A percentile compares a stretch with the other conserved stretches of the same genome.
Evolutionary conservation across 2,329 filamentous ascomycete genomes (phyloP).

Genomic region (Arthroderma sp.): DNA sequence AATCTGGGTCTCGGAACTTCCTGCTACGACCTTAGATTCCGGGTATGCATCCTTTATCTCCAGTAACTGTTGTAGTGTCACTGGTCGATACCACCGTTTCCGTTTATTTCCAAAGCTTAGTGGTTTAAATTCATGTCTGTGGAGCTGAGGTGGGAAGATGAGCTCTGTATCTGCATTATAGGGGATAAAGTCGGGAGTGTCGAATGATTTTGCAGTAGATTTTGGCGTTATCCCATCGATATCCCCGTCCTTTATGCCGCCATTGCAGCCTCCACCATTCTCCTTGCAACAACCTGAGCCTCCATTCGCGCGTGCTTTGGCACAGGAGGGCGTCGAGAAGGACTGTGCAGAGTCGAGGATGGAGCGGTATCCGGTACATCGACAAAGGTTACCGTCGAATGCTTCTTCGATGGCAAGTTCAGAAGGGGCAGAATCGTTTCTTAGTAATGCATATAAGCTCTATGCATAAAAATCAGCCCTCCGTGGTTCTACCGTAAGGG

Average conservation of each 20-base stretch:
- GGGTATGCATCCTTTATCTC: conserved; percentile 83
- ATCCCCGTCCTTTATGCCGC: conserved; percentile 36
- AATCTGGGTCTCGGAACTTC: conserved; percentile 94
- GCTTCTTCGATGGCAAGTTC: conserved; percentile 85
- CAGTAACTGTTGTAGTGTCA: conserved; percentile 72
- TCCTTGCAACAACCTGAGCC: conserved; percentile 63
- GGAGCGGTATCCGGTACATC: conserved; percentile 88
- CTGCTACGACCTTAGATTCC: conserved; percentile 84
- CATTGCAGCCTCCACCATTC: conserved; percentile 48
- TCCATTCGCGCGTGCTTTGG: conserved; percentile 45
- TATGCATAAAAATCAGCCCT: conserved; percentile 16
- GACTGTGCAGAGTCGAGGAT: conserved; percentile 90
- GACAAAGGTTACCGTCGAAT: conserved; percentile 90
- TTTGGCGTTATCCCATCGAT: conserved; percentile 22
- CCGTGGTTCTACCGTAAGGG: background rate
- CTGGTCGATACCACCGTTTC: conserved; percentile 86
- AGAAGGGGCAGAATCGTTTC: conserved; percentile 67
- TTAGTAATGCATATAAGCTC: conserved; percentile 84
- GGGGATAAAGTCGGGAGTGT: conserved; percentile 80
- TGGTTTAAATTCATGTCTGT: conserved; percentile 68
- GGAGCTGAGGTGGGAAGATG: conserved; percentile 80
- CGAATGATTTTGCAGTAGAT: conserved; percentile 48
- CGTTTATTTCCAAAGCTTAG: conserved; percentile 86
- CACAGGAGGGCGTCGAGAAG: conserved; percentile 47
- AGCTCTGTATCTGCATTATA: conserved; percentile 89